A percentile compares a stretch with the other conserved stretches of the same genome.
These are phyloP conservation scores for Saccharomycopsis lassenensis DNA, from an alignment of 805 yeast genomes.

Conservation along the genomic window DNA sequence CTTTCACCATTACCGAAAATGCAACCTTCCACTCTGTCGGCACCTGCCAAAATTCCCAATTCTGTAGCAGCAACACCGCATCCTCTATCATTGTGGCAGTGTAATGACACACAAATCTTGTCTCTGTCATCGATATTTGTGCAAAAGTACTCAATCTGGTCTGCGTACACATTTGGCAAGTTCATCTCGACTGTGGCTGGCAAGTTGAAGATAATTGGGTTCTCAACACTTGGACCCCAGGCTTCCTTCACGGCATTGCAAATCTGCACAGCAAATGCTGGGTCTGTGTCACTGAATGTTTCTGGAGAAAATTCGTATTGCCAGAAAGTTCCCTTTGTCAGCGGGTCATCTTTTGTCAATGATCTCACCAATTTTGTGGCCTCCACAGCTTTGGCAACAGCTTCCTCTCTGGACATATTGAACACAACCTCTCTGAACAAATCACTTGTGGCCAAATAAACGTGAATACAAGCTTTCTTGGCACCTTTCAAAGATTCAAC, in stretches of 20 bases:
- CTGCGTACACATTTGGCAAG: slow-evolving; percentile 67
- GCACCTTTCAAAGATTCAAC: slow-evolving; percentile 68
- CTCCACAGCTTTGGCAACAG: slow-evolving; percentile 57
- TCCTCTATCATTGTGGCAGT: slow-evolving; percentile 73
- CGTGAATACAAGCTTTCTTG: slow-evolving; percentile 59
- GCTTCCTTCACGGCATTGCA: slow-evolving; percentile 72
- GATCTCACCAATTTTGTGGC: slow-evolving; percentile 57
- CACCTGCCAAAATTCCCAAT: slow-evolving; percentile 71
- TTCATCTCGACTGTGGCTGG: slow-evolving; percentile 79
- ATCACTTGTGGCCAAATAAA: slow-evolving; percentile 68
- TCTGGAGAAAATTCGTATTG: slow-evolving; percentile 70
- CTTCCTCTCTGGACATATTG: slow-evolving; percentile 59
- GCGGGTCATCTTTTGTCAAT: slow-evolving; percentile 66
- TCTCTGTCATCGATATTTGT: slow-evolving; percentile 61
- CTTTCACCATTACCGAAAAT: slow-evolving; percentile 78
- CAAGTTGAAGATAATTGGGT: slow-evolving; percentile 66
- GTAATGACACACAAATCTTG: slow-evolving; percentile 58
- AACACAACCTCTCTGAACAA: slow-evolving; percentile 66
- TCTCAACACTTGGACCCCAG: slow-evolving; percentile 69
- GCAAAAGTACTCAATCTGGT: slow-evolving; percentile 67
- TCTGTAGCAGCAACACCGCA: slow-evolving; percentile 80
- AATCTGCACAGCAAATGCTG: slow-evolving; percentile 61
- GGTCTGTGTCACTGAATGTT: slow-evolving; percentile 64
- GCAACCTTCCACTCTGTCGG: slow-evolving; percentile 78
- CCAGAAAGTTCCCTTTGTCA: slow-evolving; percentile 54